Evolutionary conservation across 768 basidiomycete species (phyloP), one percentile per base, ranked within the genome.

Genomic region (Hebeloma cylindrosporum): DNA sequence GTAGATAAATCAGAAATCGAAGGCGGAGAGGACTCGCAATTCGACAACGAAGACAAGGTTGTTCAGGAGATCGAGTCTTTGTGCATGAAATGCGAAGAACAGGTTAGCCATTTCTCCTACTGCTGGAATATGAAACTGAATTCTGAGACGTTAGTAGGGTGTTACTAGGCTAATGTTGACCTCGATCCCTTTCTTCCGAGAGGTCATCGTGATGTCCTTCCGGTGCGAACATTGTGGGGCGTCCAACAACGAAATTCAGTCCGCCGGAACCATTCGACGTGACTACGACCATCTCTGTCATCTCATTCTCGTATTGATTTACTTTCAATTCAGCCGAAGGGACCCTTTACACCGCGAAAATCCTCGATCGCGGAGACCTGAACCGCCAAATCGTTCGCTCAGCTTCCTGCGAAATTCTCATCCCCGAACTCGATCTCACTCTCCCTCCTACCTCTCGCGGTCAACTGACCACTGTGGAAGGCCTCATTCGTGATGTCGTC

Each of bases 131-230:
- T 14, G 14, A 28, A 28, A 35, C 40, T 44, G 44, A 44, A 50
- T 40, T 51, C 57, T 62, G 48, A 59, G 54, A 48, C 21, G 43
- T 38, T 49, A 64, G 54, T 74, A 97, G 93, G 95, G 95, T 23
- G 70, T 73, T 9, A 99, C 96, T 1, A 73, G 93, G 31, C 67
- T 99, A 56, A 79, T 99, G 56, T 72, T 99, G 37, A 97, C 94
- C 0, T 82, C 84, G 2, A 99, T 99, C 37, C 96, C 96, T 0
- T 98, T 83, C 72, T 98, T 98, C 73, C 75, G 81, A 33, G 91
- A 99, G 63, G 84, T 98, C 40, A 88, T 99, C 52, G 81, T 98
- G 48, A 93, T 95, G 83, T 94, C 92, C 28, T 99, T 99, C 72
- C 79, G 86, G 45, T 99, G 96, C 62, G 91, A 95, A 45, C 84